Percentiles rank a stretch among this genome's conserved stretches.
These are phyloP conservation scores for Populus hybrid DNA, from an alignment of 441 rosid genomes.

Conservation along the genomic window DNA sequence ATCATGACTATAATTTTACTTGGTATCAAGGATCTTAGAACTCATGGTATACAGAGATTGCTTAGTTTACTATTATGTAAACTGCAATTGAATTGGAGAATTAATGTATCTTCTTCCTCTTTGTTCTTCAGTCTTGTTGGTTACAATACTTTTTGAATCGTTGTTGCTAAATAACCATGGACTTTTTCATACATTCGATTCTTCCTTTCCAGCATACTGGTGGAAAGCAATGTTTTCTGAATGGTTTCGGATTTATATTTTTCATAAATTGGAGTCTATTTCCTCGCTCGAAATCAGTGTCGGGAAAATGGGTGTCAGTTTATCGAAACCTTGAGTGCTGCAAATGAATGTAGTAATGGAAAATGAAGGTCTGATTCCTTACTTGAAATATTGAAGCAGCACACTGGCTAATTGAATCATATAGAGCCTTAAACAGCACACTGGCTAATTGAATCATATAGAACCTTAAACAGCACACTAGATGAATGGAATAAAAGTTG, in stretches of 20 bases:
- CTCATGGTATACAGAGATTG: conserved; percentile 19
- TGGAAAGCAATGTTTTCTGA: background rate
- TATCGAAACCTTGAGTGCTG: background rate
- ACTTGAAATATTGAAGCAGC: background rate
- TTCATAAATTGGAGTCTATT: background rate
- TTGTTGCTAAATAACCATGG: background rate
- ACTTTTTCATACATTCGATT: background rate
- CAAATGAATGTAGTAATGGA: background rate
- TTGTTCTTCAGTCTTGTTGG: conserved; percentile 5
- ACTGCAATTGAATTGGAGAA: conserved; percentile 19
- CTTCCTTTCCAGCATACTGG: background rate
- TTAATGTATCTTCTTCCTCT: background rate
- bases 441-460: background rate
- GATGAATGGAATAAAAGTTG: background rate
- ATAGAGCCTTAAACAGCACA: too few species aligned
- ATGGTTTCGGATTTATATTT: background rate
- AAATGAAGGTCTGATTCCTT: background rate
- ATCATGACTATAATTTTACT: conserved; percentile 8
- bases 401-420: too few species aligned
- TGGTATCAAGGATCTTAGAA: conserved; percentile 1
- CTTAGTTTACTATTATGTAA: conserved; percentile 12
- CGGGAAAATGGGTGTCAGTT: background rate
- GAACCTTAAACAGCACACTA: too few species aligned
- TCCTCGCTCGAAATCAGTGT: background rate
- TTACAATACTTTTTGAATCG: background rate